A percentile compares a stretch with the other conserved stretches of the same genome.
These are phyloP conservation scores for Epichloe typhina DNA, from an alignment of 2,329 filamentous ascomycete genomes.

Conservation along the genomic window DNA sequence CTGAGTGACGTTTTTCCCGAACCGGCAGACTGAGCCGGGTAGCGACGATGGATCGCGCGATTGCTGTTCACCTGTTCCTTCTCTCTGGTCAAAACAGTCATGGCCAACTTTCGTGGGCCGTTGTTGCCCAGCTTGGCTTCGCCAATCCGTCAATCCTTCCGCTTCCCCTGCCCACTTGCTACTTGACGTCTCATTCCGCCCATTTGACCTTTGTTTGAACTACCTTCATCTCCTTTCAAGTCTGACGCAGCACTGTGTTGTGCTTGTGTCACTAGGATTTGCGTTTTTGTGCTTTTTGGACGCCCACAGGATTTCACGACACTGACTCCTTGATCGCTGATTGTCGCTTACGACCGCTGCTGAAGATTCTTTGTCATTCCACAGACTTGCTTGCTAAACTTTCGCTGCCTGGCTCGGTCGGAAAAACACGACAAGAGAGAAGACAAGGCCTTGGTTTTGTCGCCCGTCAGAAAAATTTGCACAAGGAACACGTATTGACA, in stretches of 20 bases:
- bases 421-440: neutral
- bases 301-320: neutral
- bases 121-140: neutral
- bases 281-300: conserved; percentile 3
- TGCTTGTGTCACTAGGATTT: neutral
- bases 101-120: neutral
- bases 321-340: neutral
- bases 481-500: conserved; percentile 10
- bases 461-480: neutral
- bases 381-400: neutral
- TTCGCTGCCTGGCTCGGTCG: neutral
- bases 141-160: neutral
- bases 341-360: neutral
- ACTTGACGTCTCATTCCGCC: neutral
- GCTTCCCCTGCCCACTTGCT: neutral
- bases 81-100: neutral
- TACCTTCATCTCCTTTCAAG: neutral
- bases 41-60: neutral
- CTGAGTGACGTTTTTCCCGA: neutral
- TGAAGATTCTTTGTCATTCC: neutral
- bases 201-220: neutral
- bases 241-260: neutral
- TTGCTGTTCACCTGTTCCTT: neutral
- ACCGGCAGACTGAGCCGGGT: neutral
- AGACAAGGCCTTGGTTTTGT: neutral